These are phyloP conservation scores for Nitzschia palea DNA, from an alignment of 108 stramenopile genomes.

Conservation along the genomic window DNA sequence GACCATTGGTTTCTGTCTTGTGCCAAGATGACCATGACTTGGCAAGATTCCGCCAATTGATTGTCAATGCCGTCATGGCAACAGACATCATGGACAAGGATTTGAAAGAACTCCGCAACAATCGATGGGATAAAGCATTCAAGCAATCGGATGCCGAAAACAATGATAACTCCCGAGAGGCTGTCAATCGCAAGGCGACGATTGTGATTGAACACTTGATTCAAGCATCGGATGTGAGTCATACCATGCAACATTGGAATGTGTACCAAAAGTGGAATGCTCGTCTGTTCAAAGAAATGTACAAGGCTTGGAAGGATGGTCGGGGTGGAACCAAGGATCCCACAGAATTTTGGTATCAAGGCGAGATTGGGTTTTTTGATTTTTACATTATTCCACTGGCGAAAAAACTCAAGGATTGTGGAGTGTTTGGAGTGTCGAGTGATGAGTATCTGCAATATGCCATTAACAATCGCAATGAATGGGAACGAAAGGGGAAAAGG, in stretches of 20 bases:
- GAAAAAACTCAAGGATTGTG: constrained; percentile 13
- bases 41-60: neutral
- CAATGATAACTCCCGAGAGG: neutral
- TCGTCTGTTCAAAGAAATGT: constrained; percentile 22
- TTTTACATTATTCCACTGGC: constrained; percentile 5
- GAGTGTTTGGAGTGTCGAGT: constrained; percentile 11
- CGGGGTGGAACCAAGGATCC: constrained; percentile 1
- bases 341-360: constrained; percentile 1
- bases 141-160: neutral
- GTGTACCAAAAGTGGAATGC: constrained; percentile 23
- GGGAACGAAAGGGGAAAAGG: neutral
- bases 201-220: constrained; percentile 6
- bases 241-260: constrained; percentile 6
- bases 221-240: neutral
- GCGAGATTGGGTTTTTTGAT: constrained; percentile 2
- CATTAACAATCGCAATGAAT: neutral
- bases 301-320: neutral
- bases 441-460: constrained; percentile 13
- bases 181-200: constrained; percentile 3
- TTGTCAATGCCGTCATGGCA: neutral
- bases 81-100: neutral
- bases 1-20: neutral
- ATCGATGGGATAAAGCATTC: neutral
- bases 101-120: neutral
- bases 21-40: neutral